Percentiles rank a stretch among this genome's conserved stretches.
phyloP scores from a whole-genome alignment of 1,284 basidiomycete species.

The Tylopilus sp. region DNA sequence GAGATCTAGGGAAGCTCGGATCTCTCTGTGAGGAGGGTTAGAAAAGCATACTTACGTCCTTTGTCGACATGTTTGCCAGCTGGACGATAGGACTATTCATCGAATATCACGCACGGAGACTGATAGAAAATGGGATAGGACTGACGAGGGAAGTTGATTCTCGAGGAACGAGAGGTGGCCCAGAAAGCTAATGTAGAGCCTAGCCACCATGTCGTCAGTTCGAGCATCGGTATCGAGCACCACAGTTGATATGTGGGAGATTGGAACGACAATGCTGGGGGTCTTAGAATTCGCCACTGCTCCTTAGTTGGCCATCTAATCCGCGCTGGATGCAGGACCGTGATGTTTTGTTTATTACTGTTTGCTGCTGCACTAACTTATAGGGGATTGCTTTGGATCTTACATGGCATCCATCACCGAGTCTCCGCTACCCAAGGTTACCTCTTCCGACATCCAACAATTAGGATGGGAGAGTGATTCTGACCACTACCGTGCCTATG shows the following conservation, averaged over 20 bases:
- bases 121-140: conserved; percentile 18
- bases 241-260: conserved; percentile 54
- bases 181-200: too few species aligned
- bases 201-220: conserved; percentile 19
- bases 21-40: background rate
- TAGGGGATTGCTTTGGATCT: too few species aligned
- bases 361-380: too few species aligned
- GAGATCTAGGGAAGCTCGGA: conserved; percentile 42
- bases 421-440: too few species aligned
- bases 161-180: conserved; percentile 78
- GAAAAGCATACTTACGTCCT: background rate
- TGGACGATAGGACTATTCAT: conserved; percentile 58
- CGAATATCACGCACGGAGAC: too few species aligned
- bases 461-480: too few species aligned
- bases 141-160: conserved; percentile 81
- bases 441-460: too few species aligned
- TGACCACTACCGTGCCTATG: too few species aligned
- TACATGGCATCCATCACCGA: too few species aligned
- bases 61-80: conserved; percentile 58
- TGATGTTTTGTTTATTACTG: too few species aligned
- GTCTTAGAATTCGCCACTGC: background rate
- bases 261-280: background rate
- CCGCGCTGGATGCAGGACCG: background rate
- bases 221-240: conserved; percentile 61
- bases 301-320: background rate